Conservation (phyloP, 352 stramenopile species). For the Plasmopara viticola region DNA sequence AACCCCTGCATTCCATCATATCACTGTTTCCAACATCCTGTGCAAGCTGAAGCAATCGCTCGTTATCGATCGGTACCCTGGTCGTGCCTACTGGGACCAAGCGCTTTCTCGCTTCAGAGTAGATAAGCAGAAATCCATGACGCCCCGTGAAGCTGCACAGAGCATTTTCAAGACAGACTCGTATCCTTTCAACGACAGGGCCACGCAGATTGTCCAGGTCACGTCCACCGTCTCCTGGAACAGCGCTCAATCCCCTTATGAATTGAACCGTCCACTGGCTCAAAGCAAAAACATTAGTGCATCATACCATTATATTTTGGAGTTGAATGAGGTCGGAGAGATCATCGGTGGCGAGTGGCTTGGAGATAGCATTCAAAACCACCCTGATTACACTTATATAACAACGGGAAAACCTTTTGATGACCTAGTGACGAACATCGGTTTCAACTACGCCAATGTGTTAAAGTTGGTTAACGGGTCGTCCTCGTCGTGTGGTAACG, state of each 20-base stretch:
- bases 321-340: not conserved
- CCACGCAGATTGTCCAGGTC: no score
- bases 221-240: no score
- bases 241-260: not conserved
- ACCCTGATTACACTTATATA: not conserved
- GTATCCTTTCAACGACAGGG: no score
- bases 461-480: not conserved
- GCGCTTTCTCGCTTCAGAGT: constrained; percentile 31
- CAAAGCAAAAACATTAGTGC: not conserved
- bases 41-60: not conserved
- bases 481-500: no score
- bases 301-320: not conserved
- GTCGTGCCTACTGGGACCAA: constrained; percentile 34
- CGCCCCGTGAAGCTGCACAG: constrained; percentile 10
- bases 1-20: constrained; percentile 14
- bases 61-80: not conserved
- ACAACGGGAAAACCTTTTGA: not conserved
- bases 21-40: not conserved
- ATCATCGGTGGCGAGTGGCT: constrained; percentile 1
- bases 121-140: constrained; percentile 15
- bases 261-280: not conserved
- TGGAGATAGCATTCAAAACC: not conserved
- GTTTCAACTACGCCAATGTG: not conserved
- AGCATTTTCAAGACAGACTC: not conserved
- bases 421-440: not conserved